Evolutionary conservation across 164 flowering plant species (phyloP).

Genomic region (Macadamia tetraphylla): DNA sequence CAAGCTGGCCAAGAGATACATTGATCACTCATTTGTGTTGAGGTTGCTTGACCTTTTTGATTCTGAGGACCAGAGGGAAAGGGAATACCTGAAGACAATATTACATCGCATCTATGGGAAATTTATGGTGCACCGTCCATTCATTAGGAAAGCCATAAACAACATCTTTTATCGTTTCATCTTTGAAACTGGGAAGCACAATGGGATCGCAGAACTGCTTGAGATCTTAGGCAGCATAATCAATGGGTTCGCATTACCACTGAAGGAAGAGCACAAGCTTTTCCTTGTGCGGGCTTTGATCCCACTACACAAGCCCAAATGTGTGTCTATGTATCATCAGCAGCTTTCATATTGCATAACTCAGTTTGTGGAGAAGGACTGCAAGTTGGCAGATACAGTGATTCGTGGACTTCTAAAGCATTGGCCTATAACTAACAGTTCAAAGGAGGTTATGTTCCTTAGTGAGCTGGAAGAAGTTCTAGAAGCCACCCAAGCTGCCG

Average conservation of each 20-base stretch:
- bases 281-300: not conserved
- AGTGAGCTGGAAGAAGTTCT: conserved; percentile 1
- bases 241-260: not conserved
- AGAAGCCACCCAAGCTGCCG: not conserved
- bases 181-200: not conserved
- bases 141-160: not conserved
- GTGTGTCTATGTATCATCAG: not conserved
- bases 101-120: not conserved
- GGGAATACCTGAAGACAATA: not conserved
- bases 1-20: not conserved
- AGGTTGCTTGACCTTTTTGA: not conserved
- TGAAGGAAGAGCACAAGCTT: conserved; percentile 1
- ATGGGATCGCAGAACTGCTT: not conserved
- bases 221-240: not conserved
- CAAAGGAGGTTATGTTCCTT: conserved; percentile 2
- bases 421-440: not conserved
- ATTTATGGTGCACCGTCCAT: not conserved
- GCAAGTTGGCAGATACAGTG: not conserved
- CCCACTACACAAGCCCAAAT: not conserved
- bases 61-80: not conserved
- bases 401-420: not conserved
- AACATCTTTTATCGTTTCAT: not conserved
- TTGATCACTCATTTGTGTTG: conserved; percentile 1
- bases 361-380: not conserved
- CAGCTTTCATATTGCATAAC: not conserved